phyloP scores from a whole-genome alignment of 257 asterid species.

The Lavandula angustifolia region DNA sequence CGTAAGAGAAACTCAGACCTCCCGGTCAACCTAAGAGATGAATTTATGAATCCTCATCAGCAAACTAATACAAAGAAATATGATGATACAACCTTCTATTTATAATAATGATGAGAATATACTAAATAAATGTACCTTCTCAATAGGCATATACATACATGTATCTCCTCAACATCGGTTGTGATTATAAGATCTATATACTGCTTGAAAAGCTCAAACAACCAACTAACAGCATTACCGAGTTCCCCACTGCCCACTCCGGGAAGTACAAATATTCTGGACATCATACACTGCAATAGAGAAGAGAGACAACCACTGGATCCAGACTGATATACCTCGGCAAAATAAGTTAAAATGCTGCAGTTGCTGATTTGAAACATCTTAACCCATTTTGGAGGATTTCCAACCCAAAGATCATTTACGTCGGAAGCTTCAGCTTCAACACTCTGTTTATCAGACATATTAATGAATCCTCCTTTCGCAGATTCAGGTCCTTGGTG shows the following conservation, averaged over 20 bases:
- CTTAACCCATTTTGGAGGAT: conserved; percentile 85
- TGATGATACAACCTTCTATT: conserved; percentile 11
- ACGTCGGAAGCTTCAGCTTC: conserved; percentile 35
- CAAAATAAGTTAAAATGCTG: conserved; percentile 47
- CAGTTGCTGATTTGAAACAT: conserved; percentile 55
- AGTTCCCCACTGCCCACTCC: conserved; percentile 38
- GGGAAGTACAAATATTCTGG: conserved; percentile 30
- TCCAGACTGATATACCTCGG: conserved; percentile 48
- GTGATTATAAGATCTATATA: conserved; percentile 60
- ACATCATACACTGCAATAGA: conserved; percentile 55
- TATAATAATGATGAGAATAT: conserved; percentile 5
- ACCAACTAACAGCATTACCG: conserved; percentile 47
- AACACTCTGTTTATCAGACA: conserved; percentile 38
- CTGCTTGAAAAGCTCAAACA: conserved; percentile 76
- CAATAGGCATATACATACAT: conserved; percentile 61
- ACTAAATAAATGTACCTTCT: conserved; percentile 51
- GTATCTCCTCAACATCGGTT: conserved; percentile 87
- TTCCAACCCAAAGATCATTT: conserved; percentile 69
- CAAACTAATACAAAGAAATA: conserved; percentile 11
- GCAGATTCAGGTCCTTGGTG: conserved; percentile 52
- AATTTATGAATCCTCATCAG: neutral
- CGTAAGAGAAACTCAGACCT: conserved; percentile 57
- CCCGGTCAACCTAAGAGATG: conserved; percentile 61
- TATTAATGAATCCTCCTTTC: conserved; percentile 42
- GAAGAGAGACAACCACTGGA: conserved; percentile 56